phyloP scores from a whole-genome alignment of 352 stramenopile genomes.

The Pythium rishiriense region DNA sequence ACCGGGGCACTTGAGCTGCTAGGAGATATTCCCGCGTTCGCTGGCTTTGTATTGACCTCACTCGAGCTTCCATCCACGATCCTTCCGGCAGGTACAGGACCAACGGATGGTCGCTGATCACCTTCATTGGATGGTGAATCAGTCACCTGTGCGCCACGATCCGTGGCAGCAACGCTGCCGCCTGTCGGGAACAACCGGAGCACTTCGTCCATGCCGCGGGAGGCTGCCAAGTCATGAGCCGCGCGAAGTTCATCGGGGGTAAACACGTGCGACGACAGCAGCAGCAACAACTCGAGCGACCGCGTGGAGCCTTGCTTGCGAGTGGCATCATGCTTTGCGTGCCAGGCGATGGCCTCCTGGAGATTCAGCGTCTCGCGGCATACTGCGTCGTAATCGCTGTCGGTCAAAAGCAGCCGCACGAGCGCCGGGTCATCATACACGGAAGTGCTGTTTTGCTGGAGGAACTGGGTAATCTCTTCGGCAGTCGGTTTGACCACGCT shows the following conservation, averaged over 20 bases:
- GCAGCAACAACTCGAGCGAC: not conserved
- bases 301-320: not conserved
- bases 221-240: not conserved
- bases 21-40: too few species aligned
- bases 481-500: constrained; percentile 14
- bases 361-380: constrained; percentile 15
- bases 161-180: not conserved
- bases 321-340: not conserved
- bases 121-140: too few species aligned
- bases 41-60: too few species aligned
- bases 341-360: constrained; percentile 16
- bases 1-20: too few species aligned
- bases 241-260: constrained; percentile 3
- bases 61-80: too few species aligned
- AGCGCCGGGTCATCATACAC: constrained; percentile 11
- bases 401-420: constrained; percentile 14
- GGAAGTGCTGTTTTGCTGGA: not conserved
- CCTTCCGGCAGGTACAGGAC: too few species aligned
- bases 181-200: not conserved
- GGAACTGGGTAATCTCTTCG: constrained; percentile 15
- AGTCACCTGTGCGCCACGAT: not conserved
- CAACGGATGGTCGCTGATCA: too few species aligned
- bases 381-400: constrained; percentile 22
- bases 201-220: not conserved
- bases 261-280: constrained; percentile 18